Base-by-base conservation (phyloP, 176 grass and related monocot genomes). In the Eleusine indica region DNA sequence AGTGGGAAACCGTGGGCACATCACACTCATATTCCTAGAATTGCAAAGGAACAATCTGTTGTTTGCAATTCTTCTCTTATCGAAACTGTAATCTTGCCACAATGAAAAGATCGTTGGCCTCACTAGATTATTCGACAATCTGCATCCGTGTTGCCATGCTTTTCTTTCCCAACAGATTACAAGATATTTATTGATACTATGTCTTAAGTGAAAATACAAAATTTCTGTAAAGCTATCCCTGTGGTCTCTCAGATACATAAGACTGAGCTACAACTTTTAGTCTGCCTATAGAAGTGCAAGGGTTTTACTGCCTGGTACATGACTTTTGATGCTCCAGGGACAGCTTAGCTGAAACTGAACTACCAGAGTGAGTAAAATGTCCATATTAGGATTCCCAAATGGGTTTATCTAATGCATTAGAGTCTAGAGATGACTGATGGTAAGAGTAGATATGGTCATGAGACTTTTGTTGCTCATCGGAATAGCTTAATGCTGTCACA, bases 401-500 rank as follows among this genome's bases (percentile, higher is more conserved):
- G 43, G 80, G 71, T 81, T 92, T 92, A 48, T 89, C 91, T 66
- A 84, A 47, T 63, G 84, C 57, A 56, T 35, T 53, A 21, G 87
- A 84, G 43, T 76, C 80, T 69, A 89, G 80, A 47, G 84, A 84
- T 51, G 85, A 89, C 77, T 87, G 66, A 70, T 92, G 84, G 81
- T 89, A 92, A 63, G 87, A 81, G 74, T 87, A 87, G 52, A 87
- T 81, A 62, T 77, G 80, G 7, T 92, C 83, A 77, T 87, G 87
- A 56, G 28, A 13, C 63, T 89, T 80, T 11, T 87, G 84, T 52
- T 84, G 84, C 72, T 86, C 87, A 69, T 89, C 84, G 48, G 84
- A 89, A 73, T 87, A 89, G 77, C 87, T 89, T 68, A 92, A 40
- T 73, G 78, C 66, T 41, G 81, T 68, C 17, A 77, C 73, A 51